Base-by-base conservation (phyloP, 192 early-diverging fungal species). In the Glomus cerebriforme region DNA sequence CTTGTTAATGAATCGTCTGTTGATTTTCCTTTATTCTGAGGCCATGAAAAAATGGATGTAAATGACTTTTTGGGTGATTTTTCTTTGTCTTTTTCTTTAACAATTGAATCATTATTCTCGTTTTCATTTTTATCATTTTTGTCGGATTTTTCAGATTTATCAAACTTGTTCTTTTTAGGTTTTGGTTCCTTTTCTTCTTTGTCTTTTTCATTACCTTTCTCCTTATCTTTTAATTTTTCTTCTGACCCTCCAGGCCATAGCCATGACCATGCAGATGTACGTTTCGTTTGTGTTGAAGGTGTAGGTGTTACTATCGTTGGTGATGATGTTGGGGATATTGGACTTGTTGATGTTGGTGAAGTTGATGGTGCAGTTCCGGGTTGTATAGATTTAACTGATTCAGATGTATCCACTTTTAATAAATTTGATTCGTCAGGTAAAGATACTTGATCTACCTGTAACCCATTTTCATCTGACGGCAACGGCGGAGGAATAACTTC, bases 21-120 rank as follows among this genome's bases (percentile, higher is more conserved):
- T 32, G 81, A 49, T 54, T 85, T 80, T 9, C 76, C 45, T 59
- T 82, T 85, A 43, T 77, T 75, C 7, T 81, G 63, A 17, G 77
- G 78, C 60, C 84, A 75, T 60, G 84, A 85, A 76, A 85, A 85
- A 27, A 85, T 62, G 68, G 82, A 76, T 13, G 81, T 79, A 32
- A 85, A 77, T 8, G 54, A 59, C 3, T 10, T 26, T 74, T 58
- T 59, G 7, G 54, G 59, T 43, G 32, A 54, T 22, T 54, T 54
- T 6, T 73, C 32, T 45, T 39, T 70, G 17, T 70, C 32, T n/a
- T 67, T 70, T 47, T 70, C 68, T 70, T 70, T 70, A 43, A 24
- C 9, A 26, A n/a, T 32, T 43, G 68, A 13, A 24, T 58, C 71
- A 35, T 34, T 67, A 6, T 34, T 67, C 19, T 67, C 65, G 17